Conservation (phyloP, 169 alveolate genomes). For the Cyclospora cayetanensis region DNA sequence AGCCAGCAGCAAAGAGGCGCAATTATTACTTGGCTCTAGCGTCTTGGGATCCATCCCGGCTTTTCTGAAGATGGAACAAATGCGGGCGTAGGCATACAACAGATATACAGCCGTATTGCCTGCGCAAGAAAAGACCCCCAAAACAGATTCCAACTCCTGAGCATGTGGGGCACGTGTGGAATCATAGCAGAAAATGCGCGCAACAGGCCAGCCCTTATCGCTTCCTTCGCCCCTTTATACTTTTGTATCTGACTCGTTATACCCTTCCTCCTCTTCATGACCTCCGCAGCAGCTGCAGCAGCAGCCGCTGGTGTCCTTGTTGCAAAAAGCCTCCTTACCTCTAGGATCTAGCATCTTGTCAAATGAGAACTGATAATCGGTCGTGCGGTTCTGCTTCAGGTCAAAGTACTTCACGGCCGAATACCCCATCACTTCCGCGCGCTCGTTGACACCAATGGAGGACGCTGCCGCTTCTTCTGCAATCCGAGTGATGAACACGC, state of each 20-base stretch:
- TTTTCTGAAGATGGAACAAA: conserved; percentile 71
- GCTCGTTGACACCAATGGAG: conserved; percentile 80
- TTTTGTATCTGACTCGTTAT: too few relatives aligned
- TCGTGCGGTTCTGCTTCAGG: conserved; percentile 93
- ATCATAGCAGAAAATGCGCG: too few relatives aligned
- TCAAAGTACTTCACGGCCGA: conserved; percentile 99
- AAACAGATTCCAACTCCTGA: conserved; percentile 79
- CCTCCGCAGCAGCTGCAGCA: too few relatives aligned
- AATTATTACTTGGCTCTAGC: not conserved
- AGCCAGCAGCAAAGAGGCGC: not conserved
- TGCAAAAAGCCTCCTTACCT: conserved; percentile 91
- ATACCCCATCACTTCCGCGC: conserved; percentile 95
- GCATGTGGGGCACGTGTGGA: too few relatives aligned
- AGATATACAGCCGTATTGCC: conserved; percentile 88
- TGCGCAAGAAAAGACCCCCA: conserved; percentile 96
- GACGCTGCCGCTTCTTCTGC: conserved; percentile 75
- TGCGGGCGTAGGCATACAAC: conserved; percentile 78
- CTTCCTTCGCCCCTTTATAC: too few relatives aligned
- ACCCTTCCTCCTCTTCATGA: too few relatives aligned
- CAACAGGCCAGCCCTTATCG: too few relatives aligned
- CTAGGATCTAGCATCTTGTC: conserved; percentile 98
- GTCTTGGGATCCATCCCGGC: conserved; percentile 28
- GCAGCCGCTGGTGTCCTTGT: too few relatives aligned
- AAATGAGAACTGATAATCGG: conserved; percentile 95
- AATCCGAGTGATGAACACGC: too few relatives aligned